Percentiles rank a stretch among this genome's conserved stretches.
Conservation (phyloP, 768 basidiomycete species). For the Lenzites betulinus region DNA sequence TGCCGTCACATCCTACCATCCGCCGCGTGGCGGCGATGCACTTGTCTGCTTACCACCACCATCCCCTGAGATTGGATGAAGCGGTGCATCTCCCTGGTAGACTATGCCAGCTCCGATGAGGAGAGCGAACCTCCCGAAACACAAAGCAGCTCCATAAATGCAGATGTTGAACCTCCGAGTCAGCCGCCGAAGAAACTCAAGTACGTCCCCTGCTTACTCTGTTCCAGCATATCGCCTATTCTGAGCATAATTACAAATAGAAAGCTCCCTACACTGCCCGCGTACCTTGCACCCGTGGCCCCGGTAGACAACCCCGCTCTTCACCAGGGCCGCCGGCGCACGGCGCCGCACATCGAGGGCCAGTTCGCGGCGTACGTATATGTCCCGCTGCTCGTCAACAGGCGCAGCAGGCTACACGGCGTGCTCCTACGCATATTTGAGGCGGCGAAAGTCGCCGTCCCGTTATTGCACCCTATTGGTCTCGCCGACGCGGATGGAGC, state of each 20-base stretch:
- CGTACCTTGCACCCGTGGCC: slow-evolving; percentile 44
- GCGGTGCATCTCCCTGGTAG: slow-evolving; percentile 15
- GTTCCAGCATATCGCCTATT: too few relatives aligned
- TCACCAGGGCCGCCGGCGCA: slow-evolving; percentile 83
- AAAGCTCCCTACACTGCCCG: slow-evolving; percentile 62
- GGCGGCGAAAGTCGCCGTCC: slow-evolving; percentile 46
- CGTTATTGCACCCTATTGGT: slow-evolving; percentile 50
- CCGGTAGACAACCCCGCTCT: slow-evolving; percentile 74
- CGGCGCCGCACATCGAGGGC: slow-evolving; percentile 80
- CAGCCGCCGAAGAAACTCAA: slow-evolving; percentile 16
- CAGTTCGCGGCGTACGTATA: slow-evolving; percentile 84
- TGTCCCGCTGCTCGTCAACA: slow-evolving; percentile 55
- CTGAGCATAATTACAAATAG: slow-evolving; percentile 11
- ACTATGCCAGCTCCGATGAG: slow-evolving; percentile 27
- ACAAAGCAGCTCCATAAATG: neutral
- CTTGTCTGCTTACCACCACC: too few relatives aligned
- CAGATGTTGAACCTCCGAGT: neutral
- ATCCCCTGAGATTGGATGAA: slow-evolving; percentile 19
- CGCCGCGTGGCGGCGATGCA: too few relatives aligned
- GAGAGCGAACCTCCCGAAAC: neutral
- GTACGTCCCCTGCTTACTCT: neutral
- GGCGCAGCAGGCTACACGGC: slow-evolving; percentile 44
- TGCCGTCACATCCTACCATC: too few relatives aligned
- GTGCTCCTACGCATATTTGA: slow-evolving; percentile 48
- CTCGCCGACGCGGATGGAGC: neutral